Evolutionary conservation across 2,329 filamentous ascomycete genomes (phyloP).

Genomic region (Stagonosporopsis cucurbitacearum): DNA sequence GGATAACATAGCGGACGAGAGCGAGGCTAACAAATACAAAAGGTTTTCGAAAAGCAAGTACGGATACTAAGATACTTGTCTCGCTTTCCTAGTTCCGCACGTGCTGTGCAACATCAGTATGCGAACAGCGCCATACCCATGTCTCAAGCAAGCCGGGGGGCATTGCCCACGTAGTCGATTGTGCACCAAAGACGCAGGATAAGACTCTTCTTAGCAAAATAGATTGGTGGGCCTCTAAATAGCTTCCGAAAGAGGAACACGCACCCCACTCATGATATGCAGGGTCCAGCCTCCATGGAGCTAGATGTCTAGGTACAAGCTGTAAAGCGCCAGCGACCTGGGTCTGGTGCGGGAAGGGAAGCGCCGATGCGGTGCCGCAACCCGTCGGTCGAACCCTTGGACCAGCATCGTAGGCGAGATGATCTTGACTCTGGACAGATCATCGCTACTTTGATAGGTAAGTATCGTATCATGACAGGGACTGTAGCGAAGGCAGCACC

Average conservation of each 20-base stretch:
- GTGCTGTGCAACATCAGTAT: conserved; percentile 15
- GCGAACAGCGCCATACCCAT: conserved; percentile 2
- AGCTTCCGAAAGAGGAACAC: conserved; percentile 3
- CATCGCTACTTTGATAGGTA: too few species aligned
- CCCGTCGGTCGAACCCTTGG: neutral
- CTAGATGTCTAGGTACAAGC: neutral
- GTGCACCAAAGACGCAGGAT: neutral
- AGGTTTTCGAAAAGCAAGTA: conserved; percentile 4
- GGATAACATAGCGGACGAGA: neutral
- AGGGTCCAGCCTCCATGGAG: neutral
- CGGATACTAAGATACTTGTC: conserved; percentile 2
- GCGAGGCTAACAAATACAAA: neutral
- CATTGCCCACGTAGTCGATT: conserved; percentile 2
- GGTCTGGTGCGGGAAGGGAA: conserved; percentile 2
- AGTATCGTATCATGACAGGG: conserved; percentile 1
- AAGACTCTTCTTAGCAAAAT: neutral
- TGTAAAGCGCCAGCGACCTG: neutral
- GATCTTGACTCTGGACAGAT: neutral
- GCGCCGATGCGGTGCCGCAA: neutral
- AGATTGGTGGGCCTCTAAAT: conserved; percentile 3
- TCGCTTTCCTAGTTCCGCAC: neutral
- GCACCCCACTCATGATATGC: neutral
- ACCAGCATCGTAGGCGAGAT: neutral
- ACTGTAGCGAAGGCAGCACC: neutral
- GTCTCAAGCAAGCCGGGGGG: conserved; percentile 10